These are phyloP conservation scores for Zygnema cylindricum DNA, from an alignment of 139 green algal genomes.

Conservation along the genomic window DNA sequence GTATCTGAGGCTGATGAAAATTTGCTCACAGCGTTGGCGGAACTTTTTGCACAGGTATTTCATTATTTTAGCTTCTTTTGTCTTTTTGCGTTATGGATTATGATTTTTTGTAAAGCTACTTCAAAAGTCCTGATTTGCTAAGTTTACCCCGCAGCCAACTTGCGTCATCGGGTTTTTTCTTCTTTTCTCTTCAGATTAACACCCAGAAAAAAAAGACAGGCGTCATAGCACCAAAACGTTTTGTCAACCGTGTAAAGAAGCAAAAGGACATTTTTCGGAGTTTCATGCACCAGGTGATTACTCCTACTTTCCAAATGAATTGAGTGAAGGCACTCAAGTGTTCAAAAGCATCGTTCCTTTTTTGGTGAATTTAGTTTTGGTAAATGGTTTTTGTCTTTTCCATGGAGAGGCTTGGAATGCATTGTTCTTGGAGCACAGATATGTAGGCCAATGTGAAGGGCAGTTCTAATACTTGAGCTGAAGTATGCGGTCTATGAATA, in stretches of 20 bases:
- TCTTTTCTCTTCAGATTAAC: slow-evolving; percentile 83
- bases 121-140: too few relatives aligned
- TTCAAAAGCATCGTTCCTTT: too few relatives aligned
- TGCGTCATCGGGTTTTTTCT: too few relatives aligned
- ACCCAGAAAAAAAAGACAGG: slow-evolving; percentile 86
- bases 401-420: slow-evolving; percentile 75
- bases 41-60: slow-evolving; percentile 73
- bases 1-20: slow-evolving; percentile 75
- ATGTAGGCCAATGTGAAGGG: too few relatives aligned
- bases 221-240: slow-evolving; percentile 84
- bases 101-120: neutral
- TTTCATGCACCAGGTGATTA: slow-evolving; percentile 81
- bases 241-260: slow-evolving; percentile 88
- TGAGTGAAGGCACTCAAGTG: too few relatives aligned
- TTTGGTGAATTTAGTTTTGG: too few relatives aligned
- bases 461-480: too few relatives aligned
- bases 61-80: neutral
- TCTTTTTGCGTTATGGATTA: neutral
- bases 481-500: too few relatives aligned
- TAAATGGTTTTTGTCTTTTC: slow-evolving; percentile 88
- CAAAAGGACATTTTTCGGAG: slow-evolving; percentile 95
- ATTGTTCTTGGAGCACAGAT: too few relatives aligned
- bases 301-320: too few relatives aligned
- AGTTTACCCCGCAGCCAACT: too few relatives aligned
- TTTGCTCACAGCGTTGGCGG: slow-evolving; percentile 87